phyloP scores from a whole-genome alignment of 2,329 filamentous ascomycete species.

The Fusarium verticillioides region DNA sequence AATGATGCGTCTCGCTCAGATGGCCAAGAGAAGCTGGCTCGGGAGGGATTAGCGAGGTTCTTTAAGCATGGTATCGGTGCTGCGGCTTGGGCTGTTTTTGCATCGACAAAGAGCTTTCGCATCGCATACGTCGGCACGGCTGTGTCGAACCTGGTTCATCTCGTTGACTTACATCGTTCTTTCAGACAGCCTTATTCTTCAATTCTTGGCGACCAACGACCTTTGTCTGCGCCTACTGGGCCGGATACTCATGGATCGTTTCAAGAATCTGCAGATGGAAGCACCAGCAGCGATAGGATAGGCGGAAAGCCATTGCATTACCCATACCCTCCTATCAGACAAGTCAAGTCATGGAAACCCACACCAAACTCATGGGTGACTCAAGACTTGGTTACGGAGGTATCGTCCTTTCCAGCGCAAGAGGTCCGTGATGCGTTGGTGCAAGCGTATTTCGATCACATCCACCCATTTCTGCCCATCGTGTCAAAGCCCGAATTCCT shows the following conservation, averaged over 20 bases:
- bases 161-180: conserved; percentile 38
- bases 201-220: background rate
- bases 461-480: conserved; percentile 41
- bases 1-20: conserved; percentile 6
- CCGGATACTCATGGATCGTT: conserved; percentile 32
- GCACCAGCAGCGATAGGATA: conserved; percentile 18
- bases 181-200: conserved; percentile 40
- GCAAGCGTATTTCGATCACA: conserved; percentile 40
- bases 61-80: conserved; percentile 42
- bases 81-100: conserved; percentile 42
- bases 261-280: conserved; percentile 26
- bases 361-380: conserved; percentile 34
- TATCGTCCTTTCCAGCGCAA: conserved; percentile 40
- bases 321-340: conserved; percentile 41
- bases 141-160: conserved; percentile 41
- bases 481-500: conserved; percentile 42
- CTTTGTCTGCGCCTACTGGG: conserved; percentile 20
- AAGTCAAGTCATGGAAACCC: conserved; percentile 40
- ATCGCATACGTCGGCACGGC: conserved; percentile 43
- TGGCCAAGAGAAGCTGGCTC: conserved; percentile 39
- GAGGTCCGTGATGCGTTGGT: conserved; percentile 42
- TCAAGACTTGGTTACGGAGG: conserved; percentile 36
- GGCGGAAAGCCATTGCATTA: conserved; percentile 33
- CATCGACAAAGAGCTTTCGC: conserved; percentile 40
- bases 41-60: conserved; percentile 39